Evolutionary conservation across 1,284 basidiomycete genomes (phyloP).

Genomic region (Sphaerobolus stellatus): DNA sequence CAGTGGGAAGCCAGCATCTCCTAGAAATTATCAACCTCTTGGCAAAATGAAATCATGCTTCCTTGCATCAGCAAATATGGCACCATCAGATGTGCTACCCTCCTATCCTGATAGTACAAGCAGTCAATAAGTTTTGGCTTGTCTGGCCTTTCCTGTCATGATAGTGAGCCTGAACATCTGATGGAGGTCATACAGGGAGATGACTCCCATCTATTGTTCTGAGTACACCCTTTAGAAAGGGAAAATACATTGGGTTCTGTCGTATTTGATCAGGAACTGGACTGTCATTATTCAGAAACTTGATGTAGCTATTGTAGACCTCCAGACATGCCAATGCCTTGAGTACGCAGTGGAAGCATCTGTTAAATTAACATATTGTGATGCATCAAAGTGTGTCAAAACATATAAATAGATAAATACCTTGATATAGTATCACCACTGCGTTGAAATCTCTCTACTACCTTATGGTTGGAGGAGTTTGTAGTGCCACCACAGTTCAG

Average conservation of each 20-base stretch:
- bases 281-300: slow-evolving; percentile 15
- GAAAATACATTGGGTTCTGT: slow-evolving; percentile 39
- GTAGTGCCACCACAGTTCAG: too few relatives aligned
- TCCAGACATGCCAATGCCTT: background rate
- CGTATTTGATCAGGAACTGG: slow-evolving; percentile 5
- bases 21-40: slow-evolving; percentile 23
- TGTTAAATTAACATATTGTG: slow-evolving; percentile 6
- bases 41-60: slow-evolving; percentile 24
- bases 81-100: slow-evolving; percentile 34
- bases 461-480: slow-evolving; percentile 10
- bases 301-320: slow-evolving; percentile 24
- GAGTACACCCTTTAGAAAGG: slow-evolving; percentile 36
- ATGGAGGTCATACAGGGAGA: slow-evolving; percentile 27
- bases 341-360: slow-evolving; percentile 13
- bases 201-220: slow-evolving; percentile 43
- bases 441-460: slow-evolving; percentile 2
- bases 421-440: slow-evolving; percentile 15
- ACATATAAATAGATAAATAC: slow-evolving; percentile 4
- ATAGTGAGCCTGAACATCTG: slow-evolving; percentile 20
- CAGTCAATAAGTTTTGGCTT: slow-evolving; percentile 35
- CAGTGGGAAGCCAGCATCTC: slow-evolving; percentile 33
- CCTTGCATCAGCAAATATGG: slow-evolving; percentile 26
- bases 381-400: background rate
- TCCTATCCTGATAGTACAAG: slow-evolving; percentile 36
- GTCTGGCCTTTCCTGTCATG: slow-evolving; percentile 36